Conservation (phyloP, 495 filamentous ascomycete genomes). For the Pseudoneurospora amorphoporcata region DNA sequence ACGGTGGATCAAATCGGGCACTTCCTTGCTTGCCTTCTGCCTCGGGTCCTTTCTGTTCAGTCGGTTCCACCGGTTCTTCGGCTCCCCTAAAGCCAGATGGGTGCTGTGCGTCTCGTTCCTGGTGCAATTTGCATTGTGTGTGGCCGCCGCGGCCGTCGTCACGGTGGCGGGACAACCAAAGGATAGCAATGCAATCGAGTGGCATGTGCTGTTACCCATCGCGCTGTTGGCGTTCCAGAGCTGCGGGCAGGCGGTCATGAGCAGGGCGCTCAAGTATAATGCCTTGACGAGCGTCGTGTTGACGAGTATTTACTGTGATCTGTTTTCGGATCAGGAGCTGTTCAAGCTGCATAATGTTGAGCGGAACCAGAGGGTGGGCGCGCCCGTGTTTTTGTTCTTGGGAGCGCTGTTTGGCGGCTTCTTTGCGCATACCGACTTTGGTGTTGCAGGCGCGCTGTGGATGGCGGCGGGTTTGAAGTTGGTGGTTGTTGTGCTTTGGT, state of each 20-base stretch:
- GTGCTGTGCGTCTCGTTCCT: constrained; percentile 52
- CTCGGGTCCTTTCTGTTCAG: constrained; percentile 55
- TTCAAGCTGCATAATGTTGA: constrained; percentile 43
- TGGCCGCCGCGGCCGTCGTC: constrained; percentile 49
- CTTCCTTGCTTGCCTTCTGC: constrained; percentile 57
- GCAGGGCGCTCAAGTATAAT: constrained; percentile 51
- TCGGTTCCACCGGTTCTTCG: constrained; percentile 47
- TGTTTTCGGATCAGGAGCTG: constrained; percentile 53
- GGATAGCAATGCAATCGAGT: constrained; percentile 36
- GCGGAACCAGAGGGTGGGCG: constrained; percentile 46
- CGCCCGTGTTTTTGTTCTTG: constrained; percentile 46
- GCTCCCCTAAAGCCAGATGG: constrained; percentile 45
- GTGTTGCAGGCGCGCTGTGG: constrained; percentile 56
- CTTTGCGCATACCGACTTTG: constrained; percentile 44
- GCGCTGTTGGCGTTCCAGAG: constrained; percentile 59
- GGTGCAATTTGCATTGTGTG: constrained; percentile 41
- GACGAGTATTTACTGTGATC: constrained; percentile 62
- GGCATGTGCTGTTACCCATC: constrained; percentile 50
- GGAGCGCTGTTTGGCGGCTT: constrained; percentile 52
- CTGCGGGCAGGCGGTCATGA: constrained; percentile 59
- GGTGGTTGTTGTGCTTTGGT: constrained; percentile 42
- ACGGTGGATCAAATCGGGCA: constrained; percentile 56
- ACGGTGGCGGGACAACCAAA: constrained; percentile 27
- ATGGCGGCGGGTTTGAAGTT: constrained; percentile 46
- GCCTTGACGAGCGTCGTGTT: constrained; percentile 59